Percentiles rank a stretch among this genome's conserved stretches.
Conservation (phyloP, 2,329 filamentous ascomycete genomes). For the Dothiorella sarmentorum region DNA sequence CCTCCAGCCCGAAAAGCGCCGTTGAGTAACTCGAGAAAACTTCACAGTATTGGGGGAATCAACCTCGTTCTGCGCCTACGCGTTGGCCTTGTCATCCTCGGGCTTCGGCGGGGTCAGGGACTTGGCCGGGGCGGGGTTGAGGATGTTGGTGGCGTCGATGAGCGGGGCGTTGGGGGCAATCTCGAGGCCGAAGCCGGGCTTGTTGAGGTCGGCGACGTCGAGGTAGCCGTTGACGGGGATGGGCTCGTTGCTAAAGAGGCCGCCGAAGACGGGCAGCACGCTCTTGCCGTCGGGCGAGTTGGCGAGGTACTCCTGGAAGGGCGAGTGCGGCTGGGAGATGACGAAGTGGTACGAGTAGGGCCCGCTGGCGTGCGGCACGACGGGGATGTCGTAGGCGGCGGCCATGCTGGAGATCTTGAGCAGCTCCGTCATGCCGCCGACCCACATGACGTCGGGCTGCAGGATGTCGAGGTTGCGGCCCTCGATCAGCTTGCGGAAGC, state of each 20-base stretch:
- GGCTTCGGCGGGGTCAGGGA: constrained; percentile 28
- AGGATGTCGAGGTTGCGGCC: constrained; percentile 90
- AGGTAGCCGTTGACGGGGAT: constrained; percentile 81
- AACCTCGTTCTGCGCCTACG: not conserved
- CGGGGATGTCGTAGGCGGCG: constrained; percentile 87
- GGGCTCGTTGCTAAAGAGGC: constrained; percentile 85
- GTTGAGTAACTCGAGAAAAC: not conserved
- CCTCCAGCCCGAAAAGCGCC: not conserved
- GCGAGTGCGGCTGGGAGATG: constrained; percentile 85
- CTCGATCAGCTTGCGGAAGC: constrained; percentile 91
- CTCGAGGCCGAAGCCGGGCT: constrained; percentile 86
- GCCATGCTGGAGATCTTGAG: constrained; percentile 87
- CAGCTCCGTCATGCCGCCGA: constrained; percentile 87
- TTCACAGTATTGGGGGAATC: constrained; percentile 3
- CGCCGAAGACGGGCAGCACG: constrained; percentile 86
- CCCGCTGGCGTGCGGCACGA: constrained; percentile 90
- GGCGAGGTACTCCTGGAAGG: constrained; percentile 93
- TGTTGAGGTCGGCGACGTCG: constrained; percentile 75
- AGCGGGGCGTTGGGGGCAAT: constrained; percentile 78
- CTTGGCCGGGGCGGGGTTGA: constrained; percentile 60
- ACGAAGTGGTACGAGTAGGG: constrained; percentile 97
- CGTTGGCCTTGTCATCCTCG: constrained; percentile 1
- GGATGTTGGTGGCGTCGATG: constrained; percentile 69
- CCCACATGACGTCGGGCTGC: constrained; percentile 97
- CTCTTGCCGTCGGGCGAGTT: constrained; percentile 89